Percentiles rank a stretch among this genome's conserved stretches.
phyloP scores from a whole-genome alignment of 306 rosid genomes.

The Psophocarpus tetragonolobus region DNA sequence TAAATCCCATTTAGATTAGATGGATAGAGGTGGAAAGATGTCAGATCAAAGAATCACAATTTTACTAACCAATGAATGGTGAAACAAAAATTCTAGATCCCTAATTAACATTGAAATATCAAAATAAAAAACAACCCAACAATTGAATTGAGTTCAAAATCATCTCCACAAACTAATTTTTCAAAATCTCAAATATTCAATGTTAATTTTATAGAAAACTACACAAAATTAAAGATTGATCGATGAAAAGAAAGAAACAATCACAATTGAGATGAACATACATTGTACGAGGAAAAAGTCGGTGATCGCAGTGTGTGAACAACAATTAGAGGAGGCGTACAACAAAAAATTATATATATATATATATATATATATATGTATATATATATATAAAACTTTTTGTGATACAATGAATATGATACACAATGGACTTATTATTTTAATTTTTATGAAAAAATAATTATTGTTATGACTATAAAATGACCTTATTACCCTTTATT shows the following conservation, averaged over 20 bases:
- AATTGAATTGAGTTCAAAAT: slow-evolving; percentile 22
- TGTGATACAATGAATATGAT: too few species aligned
- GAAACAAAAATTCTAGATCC: not conserved
- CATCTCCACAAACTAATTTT: not conserved
- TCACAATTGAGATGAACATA: slow-evolving; percentile 7
- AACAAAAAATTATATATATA: not conserved
- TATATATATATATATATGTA: too few species aligned
- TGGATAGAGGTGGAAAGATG: not conserved
- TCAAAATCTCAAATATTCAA: not conserved
- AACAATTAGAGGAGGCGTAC: slow-evolving; percentile 15
- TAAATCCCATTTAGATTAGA: not conserved
- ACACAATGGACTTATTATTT: too few species aligned
- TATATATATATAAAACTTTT: too few species aligned
- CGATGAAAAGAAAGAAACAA: not conserved
- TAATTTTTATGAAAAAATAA: too few species aligned
- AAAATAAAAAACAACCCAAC: not conserved
- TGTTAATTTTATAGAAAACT: not conserved
- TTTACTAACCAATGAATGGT: not conserved
- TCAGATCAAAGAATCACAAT: slow-evolving; percentile 18
- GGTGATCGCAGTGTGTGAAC: slow-evolving; percentile 26
- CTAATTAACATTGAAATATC: not conserved
- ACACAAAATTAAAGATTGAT: slow-evolving; percentile 10
- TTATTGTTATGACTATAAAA: too few species aligned
- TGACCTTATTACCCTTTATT: too few species aligned
- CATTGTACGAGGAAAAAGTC: slow-evolving; percentile 21